Base-by-base conservation (phyloP, 768 basidiomycete genomes). In the Podaxis sp. region DNA sequence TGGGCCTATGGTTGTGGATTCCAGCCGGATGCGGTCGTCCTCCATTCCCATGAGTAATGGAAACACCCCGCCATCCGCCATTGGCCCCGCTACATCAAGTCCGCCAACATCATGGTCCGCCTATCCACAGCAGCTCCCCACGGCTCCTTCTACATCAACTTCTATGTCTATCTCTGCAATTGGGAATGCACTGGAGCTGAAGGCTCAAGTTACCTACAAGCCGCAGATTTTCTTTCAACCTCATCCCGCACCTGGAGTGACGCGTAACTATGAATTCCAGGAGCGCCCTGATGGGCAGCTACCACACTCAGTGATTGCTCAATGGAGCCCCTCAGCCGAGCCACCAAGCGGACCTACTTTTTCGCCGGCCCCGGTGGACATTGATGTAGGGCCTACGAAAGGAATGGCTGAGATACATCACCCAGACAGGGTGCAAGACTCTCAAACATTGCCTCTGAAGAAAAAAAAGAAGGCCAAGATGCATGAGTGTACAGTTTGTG, bases 381-480 rank as follows among this genome's bases (percentile, higher is more conserved):
- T 27, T 21, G 14, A 28, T 14, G 3, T 9, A 6, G 32, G 18
- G 14, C 6, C 10, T 11, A 5, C 3, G 0, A n/a, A 54, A 11
- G 18, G 37, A 10, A 25, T 13, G 18, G 28, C 23, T n/a, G 52
- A 54, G 18, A 23, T 54, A 21, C 52, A 35, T 40, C 13, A 4
- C 11, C 13, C 36, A 2, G 52, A 54, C 13, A 25, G 13, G 9
- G 25, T 18, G 23, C 32, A 36, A 37, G 23, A 21, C 9, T 10
- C 32, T 11, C 35, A 46, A 11, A 21, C 5, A 23, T 53, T 51
- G 5, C 21, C 35, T 46, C 42, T 59, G 14, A 50, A 61, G 50
- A 78, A 76, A 62, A 78, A 76, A 69, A 82, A 78, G 66, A 81
- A 79, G 66, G 73, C 76, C 2, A 85, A 82, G 67, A 84, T 83